phyloP scores from a whole-genome alignment of 2,329 filamentous ascomycete genomes.

The Colletotrichum sp. region DNA sequence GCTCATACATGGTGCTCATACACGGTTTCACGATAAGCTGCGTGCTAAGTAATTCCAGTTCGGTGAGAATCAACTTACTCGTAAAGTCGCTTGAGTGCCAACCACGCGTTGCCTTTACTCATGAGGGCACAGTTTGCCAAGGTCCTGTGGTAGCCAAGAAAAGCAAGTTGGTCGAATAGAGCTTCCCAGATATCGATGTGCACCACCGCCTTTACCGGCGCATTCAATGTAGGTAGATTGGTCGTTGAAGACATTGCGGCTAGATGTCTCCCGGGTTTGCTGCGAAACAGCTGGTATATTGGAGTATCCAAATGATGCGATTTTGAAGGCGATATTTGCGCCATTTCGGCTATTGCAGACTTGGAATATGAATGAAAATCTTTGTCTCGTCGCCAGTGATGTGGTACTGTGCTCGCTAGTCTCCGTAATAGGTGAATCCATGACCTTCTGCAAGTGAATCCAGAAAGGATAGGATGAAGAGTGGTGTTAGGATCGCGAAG shows the following conservation, averaged over 20 bases:
- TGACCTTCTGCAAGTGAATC: not conserved
- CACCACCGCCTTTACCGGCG: not conserved
- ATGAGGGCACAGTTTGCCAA: not conserved
- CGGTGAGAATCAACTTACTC: not conserved
- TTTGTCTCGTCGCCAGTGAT: not conserved
- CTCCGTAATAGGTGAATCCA: not conserved
- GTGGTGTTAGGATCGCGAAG: rapidly evolving
- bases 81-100: not conserved
- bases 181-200: not conserved
- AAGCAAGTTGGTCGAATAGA: not conserved
- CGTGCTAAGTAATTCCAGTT: rapidly evolving
- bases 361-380: not conserved
- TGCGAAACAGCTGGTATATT: not conserved
- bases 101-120: not conserved
- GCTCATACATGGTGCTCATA: not conserved
- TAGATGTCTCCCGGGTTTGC: not conserved
- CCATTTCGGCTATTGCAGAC: not conserved
- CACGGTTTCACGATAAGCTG: not conserved
- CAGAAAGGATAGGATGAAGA: rapidly evolving
- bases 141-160: not conserved
- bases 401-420: rapidly evolving
- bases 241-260: not conserved
- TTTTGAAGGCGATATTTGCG: not conserved
- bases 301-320: not conserved
- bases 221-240: not conserved